Evolutionary conservation across 139 green algal species (phyloP), one percentile per base, ranked within the genome.

Genomic region (Volvox africanus): DNA sequence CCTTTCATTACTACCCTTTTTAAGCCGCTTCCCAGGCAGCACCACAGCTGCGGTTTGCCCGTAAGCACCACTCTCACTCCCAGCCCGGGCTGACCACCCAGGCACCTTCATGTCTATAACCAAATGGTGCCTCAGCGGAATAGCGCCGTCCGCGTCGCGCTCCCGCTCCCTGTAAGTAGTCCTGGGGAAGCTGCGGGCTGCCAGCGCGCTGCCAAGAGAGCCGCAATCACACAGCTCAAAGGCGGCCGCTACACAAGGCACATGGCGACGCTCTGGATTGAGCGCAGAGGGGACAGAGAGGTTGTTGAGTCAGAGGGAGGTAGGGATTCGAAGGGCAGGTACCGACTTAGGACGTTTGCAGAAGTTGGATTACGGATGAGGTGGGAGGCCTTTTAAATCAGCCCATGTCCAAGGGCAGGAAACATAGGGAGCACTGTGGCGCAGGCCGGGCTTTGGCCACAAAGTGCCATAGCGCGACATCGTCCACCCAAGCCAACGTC

Each of bases 181-280:
- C 32, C 17, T 32, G 9, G 78, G 78, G 78, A 84, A 84, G 78
- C 36, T 84, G 36, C 78, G 78, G 28, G 78, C 78, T 11, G 36
- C 18, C 78, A 84, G 35, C 1, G 22, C 78, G 22, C 36, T 68
- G 37, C 36, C 78, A 37, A 84, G 78, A 13, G 78, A 84, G 37
- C 78, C 78, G 78, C 36, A 20, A 44, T 84, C 82, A 35, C 82
- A 88, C 75, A 81, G 75, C 75, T 81, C 75, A 61, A 76, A 88
- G 50, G 67, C 82, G 33, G 82, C 82, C 62, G 65, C 44, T 12
- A 88, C 32, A 61, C 50, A 75, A 1, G 82, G 37, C 16, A 88
- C 82, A 2, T 85, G 36, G 79, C 79, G 79, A 50, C 22, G 77
- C 71, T 79, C 71, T 79, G 71, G 22, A 28, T 26, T 32, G 24